These are phyloP conservation scores for Vicia sativa DNA, from an alignment of 306 rosid species.

Conservation along the genomic window DNA sequence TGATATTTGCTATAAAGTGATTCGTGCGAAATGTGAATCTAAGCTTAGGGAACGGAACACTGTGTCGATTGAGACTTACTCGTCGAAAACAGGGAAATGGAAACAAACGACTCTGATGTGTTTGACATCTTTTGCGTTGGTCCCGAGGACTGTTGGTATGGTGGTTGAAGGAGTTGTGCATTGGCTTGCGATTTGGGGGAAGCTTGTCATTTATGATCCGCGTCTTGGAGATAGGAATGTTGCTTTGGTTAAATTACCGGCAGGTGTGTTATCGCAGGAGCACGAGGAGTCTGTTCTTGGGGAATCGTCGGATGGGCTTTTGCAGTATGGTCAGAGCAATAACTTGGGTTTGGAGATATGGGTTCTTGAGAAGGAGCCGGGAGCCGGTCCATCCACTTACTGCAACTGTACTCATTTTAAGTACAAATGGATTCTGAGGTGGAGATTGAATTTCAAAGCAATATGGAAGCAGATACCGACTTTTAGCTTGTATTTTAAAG, in stretches of 20 bases:
- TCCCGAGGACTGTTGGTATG: slow-evolving; percentile 63
- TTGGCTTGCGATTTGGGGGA: slow-evolving; percentile 73
- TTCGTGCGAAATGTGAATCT: slow-evolving; percentile 75
- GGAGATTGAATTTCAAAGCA: slow-evolving; percentile 52
- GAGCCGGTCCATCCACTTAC: slow-evolving; percentile 34
- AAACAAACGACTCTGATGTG: slow-evolving; percentile 69
- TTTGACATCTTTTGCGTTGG: slow-evolving; percentile 59
- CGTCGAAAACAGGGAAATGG: slow-evolving; percentile 70
- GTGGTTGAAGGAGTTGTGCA: slow-evolving; percentile 65
- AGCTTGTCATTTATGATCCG: slow-evolving; percentile 74
- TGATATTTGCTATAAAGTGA: slow-evolving; percentile 52
- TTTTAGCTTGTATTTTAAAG: slow-evolving; percentile 51
- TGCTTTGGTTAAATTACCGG: slow-evolving; percentile 57
- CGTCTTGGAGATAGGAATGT: slow-evolving; percentile 60
- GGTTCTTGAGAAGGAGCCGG: slow-evolving; percentile 58
- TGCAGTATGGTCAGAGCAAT: slow-evolving; percentile 81
- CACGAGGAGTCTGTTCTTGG: slow-evolving; percentile 74
- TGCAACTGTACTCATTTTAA: slow-evolving; percentile 34
- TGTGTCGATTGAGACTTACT: slow-evolving; percentile 76
- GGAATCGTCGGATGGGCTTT: slow-evolving; percentile 69
- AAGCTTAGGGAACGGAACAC: slow-evolving; percentile 58
- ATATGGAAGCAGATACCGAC: slow-evolving; percentile 66
- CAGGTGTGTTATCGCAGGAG: slow-evolving; percentile 54
- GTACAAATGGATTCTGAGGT: slow-evolving; percentile 55
- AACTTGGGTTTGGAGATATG: slow-evolving; percentile 71